phyloP scores from a whole-genome alignment of 1,284 basidiomycete species.

The Apiotrichum montevideense region DNA sequence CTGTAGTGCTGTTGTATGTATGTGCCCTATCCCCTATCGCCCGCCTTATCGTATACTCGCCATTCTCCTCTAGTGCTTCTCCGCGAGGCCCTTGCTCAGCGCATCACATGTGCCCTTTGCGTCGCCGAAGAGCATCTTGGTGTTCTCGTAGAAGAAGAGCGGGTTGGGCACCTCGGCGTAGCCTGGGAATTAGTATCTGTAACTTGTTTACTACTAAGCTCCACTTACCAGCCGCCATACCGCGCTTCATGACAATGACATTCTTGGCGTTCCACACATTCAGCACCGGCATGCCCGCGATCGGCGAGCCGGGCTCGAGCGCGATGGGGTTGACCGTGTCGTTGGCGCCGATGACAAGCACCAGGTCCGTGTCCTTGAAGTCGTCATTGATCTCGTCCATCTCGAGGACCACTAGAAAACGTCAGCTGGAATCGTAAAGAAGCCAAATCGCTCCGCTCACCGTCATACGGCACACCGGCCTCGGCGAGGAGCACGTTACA shows the following conservation, averaged over 20 bases:
- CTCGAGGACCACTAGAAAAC: constrained; percentile 63
- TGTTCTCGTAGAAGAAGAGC: constrained; percentile 80
- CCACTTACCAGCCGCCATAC: constrained; percentile 53
- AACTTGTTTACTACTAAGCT: constrained; percentile 1
- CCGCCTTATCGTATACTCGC: no score
- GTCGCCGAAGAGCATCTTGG: constrained; percentile 82
- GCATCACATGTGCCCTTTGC: constrained; percentile 77
- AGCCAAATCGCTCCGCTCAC: constrained; percentile 48
- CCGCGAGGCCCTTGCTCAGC: constrained; percentile 32
- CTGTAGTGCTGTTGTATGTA: no score
- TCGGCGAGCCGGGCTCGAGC: constrained; percentile 72
- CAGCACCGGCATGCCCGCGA: constrained; percentile 81
- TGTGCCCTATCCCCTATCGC: no score
- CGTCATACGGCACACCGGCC: constrained; percentile 80
- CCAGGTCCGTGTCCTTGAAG: constrained; percentile 74
- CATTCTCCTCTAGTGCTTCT: neutral
- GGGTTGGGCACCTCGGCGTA: constrained; percentile 75
- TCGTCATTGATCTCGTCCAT: constrained; percentile 91
- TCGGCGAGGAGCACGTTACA: constrained; percentile 80
- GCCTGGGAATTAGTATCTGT: constrained; percentile 4
- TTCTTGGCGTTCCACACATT: constrained; percentile 87
- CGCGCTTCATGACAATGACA: constrained; percentile 81
- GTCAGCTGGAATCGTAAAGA: no score
- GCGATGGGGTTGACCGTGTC: constrained; percentile 85
- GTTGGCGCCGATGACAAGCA: constrained; percentile 69